phyloP scores from a whole-genome alignment of 257 asterid species.

The Salvia rosmarinus region DNA sequence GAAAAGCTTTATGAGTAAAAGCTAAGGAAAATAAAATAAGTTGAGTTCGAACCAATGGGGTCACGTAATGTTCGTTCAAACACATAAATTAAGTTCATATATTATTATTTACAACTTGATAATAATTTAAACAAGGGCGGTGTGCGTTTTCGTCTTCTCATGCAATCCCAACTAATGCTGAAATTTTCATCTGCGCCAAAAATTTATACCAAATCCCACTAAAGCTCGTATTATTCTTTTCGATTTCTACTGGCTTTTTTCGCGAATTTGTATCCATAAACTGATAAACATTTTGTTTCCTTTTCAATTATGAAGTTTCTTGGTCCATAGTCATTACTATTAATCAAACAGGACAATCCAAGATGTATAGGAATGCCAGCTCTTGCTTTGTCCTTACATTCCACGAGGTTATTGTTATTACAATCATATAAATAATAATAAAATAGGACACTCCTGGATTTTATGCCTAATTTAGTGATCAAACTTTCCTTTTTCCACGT shows the following conservation, averaged over 20 bases:
- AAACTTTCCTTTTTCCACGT: background rate
- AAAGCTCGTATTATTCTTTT: background rate
- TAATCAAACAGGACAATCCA: background rate
- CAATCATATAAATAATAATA: background rate
- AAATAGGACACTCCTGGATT: background rate
- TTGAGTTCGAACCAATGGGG: no score
- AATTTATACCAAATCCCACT: constrained; percentile 16
- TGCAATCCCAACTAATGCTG: background rate
- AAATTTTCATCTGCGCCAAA: background rate
- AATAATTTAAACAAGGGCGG: no score
- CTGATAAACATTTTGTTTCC: background rate
- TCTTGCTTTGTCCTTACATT: constrained; percentile 6
- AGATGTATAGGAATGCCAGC: background rate
- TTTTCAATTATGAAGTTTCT: background rate
- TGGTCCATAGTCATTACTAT: background rate
- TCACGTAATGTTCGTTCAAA: no score
- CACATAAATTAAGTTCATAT: no score
- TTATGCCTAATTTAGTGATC: constrained; percentile 23
- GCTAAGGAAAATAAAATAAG: no score
- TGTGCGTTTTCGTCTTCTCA: constrained; percentile 2
- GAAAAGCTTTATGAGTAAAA: no score
- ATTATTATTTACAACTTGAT: no score
- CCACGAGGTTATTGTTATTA: background rate
- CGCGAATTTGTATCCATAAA: background rate
- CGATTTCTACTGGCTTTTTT: background rate